These are phyloP conservation scores for Theobroma cacao DNA, from an alignment of 345 rosid species.

Conservation along the genomic window DNA sequence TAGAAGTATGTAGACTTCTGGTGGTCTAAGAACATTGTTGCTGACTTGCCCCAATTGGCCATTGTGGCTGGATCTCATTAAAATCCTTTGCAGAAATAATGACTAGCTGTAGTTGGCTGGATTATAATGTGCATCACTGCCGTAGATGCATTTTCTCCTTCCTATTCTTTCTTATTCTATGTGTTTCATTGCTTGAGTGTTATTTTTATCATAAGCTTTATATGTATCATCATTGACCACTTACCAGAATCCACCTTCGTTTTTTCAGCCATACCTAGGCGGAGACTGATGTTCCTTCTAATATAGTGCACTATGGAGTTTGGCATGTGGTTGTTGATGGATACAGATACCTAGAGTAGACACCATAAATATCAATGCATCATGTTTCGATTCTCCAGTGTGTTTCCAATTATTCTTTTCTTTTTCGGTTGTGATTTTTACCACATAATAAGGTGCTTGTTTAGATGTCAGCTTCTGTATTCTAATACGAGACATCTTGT, in stretches of 20 bases:
- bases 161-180: background rate
- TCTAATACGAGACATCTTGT: background rate
- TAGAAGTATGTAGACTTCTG: background rate
- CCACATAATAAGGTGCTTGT: background rate
- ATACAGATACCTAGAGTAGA: background rate
- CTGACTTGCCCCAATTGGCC: background rate
- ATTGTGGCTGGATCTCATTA: background rate
- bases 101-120: background rate
- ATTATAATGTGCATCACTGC: background rate
- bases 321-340: background rate
- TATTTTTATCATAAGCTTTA: background rate
- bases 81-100: background rate
- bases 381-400: background rate
- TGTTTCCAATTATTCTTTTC: background rate
- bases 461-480: background rate
- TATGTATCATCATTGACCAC: background rate
- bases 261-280: background rate
- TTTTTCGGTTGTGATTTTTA: too few relatives aligned
- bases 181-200: background rate
- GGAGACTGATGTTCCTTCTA: background rate
- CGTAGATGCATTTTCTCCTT: background rate
- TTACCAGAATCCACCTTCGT: background rate
- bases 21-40: background rate
- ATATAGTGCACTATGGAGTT: background rate
- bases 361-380: background rate